A percentile compares a stretch with the other conserved stretches of the same genome.
These are phyloP conservation scores for Sanghuangporus weigelae DNA, from an alignment of 1,284 basidiomycete species.

Conservation along the genomic window DNA sequence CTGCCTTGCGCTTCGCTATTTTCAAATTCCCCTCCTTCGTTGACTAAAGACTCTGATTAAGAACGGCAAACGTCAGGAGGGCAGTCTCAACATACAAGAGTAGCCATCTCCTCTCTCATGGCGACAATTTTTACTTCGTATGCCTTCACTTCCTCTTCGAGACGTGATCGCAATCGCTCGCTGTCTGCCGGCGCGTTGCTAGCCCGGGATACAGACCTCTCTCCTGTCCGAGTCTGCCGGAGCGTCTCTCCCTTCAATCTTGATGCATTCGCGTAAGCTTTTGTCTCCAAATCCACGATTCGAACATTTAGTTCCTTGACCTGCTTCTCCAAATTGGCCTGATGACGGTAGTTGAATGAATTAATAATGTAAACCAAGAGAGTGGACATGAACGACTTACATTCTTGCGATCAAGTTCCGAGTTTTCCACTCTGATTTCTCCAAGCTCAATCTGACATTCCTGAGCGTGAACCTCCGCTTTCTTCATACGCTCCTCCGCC, in stretches of 20 bases:
- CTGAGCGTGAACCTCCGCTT: slow-evolving; percentile 69
- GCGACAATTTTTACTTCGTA: slow-evolving; percentile 52
- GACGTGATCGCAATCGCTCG: slow-evolving; percentile 50
- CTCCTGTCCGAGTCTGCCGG: slow-evolving; percentile 43
- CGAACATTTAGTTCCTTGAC: slow-evolving; percentile 77
- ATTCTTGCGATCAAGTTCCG: slow-evolving; percentile 71
- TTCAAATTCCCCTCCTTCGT: slow-evolving; percentile 62
- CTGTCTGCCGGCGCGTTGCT: slow-evolving; percentile 52
- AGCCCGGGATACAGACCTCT: slow-evolving; percentile 49
- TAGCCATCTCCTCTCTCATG: slow-evolving; percentile 55
- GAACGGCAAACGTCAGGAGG: neutral
- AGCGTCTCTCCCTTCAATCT: slow-evolving; percentile 48
- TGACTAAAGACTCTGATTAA: slow-evolving; percentile 43
- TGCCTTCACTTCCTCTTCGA: slow-evolving; percentile 60
- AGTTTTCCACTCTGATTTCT: slow-evolving; percentile 71
- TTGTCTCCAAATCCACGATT: slow-evolving; percentile 78
- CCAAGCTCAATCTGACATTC: slow-evolving; percentile 74
- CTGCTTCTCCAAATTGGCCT: slow-evolving; percentile 81
- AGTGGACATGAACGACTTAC: slow-evolving; percentile 37
- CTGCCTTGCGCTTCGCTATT: slow-evolving; percentile 66
- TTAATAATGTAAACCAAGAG: slow-evolving; percentile 3
- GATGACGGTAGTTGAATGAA: neutral
- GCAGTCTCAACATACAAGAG: slow-evolving; percentile 38
- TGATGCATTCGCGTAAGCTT: slow-evolving; percentile 62
- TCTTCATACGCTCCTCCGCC: slow-evolving; percentile 74